Conservation (phyloP, 2,329 filamentous ascomycete genomes). For the Venturia carpophila region DNA sequence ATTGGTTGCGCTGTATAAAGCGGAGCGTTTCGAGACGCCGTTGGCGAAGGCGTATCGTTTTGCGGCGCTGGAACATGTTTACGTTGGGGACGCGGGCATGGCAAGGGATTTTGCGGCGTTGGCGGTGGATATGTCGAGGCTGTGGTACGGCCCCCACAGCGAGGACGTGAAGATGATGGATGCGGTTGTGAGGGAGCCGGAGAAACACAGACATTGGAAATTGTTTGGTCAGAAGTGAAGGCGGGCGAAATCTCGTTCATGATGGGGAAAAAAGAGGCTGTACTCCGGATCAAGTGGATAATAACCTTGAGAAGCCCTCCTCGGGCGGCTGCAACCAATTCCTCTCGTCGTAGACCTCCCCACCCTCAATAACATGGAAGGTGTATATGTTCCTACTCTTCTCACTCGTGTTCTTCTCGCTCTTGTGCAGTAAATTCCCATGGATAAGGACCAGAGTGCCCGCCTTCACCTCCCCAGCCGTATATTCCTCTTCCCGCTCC, state of each 20-base stretch:
- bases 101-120: constrained; percentile 30
- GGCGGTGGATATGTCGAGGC: constrained; percentile 25
- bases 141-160: constrained; percentile 25
- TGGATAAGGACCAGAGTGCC: constrained; percentile 90
- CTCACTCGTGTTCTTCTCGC: constrained; percentile 78
- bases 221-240: background rate
- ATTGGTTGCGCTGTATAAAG: constrained; percentile 32
- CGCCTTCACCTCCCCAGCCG: constrained; percentile 79
- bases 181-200: constrained; percentile 27
- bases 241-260: background rate
- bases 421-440: constrained; percentile 92
- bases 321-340: constrained; percentile 91
- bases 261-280: background rate
- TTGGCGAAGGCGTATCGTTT: constrained; percentile 31
- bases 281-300: background rate
- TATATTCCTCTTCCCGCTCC: constrained; percentile 53
- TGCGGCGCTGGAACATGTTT: constrained; percentile 36
- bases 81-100: constrained; percentile 27
- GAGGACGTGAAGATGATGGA: constrained; percentile 31
- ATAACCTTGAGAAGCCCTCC: constrained; percentile 53
- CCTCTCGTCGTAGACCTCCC: constrained; percentile 67
- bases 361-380: constrained; percentile 90
- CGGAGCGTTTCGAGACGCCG: constrained; percentile 29
- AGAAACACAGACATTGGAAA: constrained; percentile 26
- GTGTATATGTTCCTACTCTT: constrained; percentile 89